Conservation (phyloP, 2,329 filamentous ascomycete species). For the Aspergillus piperis region DNA sequence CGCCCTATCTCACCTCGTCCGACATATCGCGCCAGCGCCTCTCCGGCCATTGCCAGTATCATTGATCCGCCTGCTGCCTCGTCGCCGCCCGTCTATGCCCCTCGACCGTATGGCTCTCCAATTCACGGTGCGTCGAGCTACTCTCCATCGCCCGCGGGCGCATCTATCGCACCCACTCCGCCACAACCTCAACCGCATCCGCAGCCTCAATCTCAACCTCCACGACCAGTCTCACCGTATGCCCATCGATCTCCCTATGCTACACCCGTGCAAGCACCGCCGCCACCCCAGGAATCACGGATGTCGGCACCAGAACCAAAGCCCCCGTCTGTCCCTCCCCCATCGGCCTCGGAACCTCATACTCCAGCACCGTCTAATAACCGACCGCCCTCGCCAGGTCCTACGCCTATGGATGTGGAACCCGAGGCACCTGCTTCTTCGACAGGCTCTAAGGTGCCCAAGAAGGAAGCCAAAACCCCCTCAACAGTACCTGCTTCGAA, state of each 20-base stretch:
- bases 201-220: constrained; percentile 20
- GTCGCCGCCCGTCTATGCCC: constrained; percentile 31
- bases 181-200: constrained; percentile 26
- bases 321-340: constrained; percentile 11
- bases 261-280: constrained; percentile 23
- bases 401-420: constrained; percentile 40
- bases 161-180: constrained; percentile 27
- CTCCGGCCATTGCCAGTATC: constrained; percentile 86
- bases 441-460: constrained; percentile 32
- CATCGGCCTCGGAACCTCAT: not conserved
- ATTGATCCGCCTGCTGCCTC: constrained; percentile 65
- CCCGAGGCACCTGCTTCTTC: constrained; percentile 23
- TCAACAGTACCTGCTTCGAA: constrained; percentile 55
- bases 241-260: constrained; percentile 28
- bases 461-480: constrained; percentile 43
- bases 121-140: constrained; percentile 27
- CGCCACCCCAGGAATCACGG: constrained; percentile 23
- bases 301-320: constrained; percentile 17
- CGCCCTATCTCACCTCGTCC: constrained; percentile 52
- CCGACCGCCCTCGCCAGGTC: constrained; percentile 21
- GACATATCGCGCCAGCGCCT: constrained; percentile 73
- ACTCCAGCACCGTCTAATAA: constrained; percentile 20
- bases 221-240: constrained; percentile 23
- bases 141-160: constrained; percentile 28
- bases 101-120: constrained; percentile 31